Evolutionary conservation across 345 rosid species (phyloP).

Genomic region (Eucalyptus cladocalyx): DNA sequence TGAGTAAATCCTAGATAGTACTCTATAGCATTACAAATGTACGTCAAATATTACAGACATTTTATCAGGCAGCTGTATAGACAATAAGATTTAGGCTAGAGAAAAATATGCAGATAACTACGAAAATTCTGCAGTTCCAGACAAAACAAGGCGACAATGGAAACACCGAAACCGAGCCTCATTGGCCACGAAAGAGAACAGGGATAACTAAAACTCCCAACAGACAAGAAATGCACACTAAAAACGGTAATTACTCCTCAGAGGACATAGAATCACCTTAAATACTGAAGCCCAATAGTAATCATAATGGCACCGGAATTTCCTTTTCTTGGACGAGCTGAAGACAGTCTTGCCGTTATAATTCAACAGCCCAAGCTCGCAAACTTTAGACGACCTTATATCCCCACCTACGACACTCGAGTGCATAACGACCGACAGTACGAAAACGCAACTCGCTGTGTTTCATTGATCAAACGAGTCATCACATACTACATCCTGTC

Average conservation of each 20-base stretch:
- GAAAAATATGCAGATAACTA: not conserved
- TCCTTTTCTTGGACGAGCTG: slow-evolving; percentile 49
- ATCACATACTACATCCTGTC: not conserved
- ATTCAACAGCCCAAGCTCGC: slow-evolving; percentile 67
- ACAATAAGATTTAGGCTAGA: not conserved
- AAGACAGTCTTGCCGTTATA: slow-evolving; percentile 57
- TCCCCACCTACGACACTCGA: slow-evolving; percentile 49
- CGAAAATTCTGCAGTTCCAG: not conserved
- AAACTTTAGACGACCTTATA: slow-evolving; percentile 75
- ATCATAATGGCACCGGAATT: slow-evolving; percentile 82
- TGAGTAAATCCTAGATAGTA: not conserved
- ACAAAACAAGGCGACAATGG: not conserved
- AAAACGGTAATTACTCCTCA: not conserved
- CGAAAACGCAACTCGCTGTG: not conserved
- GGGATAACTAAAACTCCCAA: accelerated
- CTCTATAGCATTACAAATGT: not conserved
- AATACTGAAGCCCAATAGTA: slow-evolving; percentile 94
- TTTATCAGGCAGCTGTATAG: not conserved
- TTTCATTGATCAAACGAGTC: not conserved
- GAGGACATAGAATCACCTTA: slow-evolving; percentile 26
- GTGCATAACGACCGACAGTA: not conserved
- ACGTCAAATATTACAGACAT: not conserved
- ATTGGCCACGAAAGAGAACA: not conserved
- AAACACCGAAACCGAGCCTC: not conserved
- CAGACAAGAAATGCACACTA: not conserved